Base-by-base conservation (phyloP, 306 rosid species). In the Medicago arabica region DNA sequence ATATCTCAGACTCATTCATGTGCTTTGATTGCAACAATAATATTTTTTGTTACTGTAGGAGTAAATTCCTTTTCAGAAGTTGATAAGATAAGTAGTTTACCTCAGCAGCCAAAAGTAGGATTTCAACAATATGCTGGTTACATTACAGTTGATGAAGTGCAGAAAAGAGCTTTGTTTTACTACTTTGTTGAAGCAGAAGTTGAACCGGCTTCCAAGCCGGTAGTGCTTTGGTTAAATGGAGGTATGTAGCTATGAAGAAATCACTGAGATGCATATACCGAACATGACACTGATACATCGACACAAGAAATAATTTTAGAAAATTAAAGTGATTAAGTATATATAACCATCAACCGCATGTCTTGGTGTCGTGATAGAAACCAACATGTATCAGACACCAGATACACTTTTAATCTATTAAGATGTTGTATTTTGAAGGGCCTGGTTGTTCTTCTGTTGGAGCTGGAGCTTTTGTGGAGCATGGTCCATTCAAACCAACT, bases 401-500 rank as follows among this genome's bases (percentile, higher is more conserved):
- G 4, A 57, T 34, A 19, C 8, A 5, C 0, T 12, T 57, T 57
- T 2, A 10, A 57, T 21, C 2, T 54, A 21, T 23, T 62, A 13
- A 71, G 47, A 59, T 72, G 64, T 34, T 54, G 51, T 28, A 66
- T 81, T 81, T 69, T 72, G 81, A 81, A 91, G 93, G 97, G 76
- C 97, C 97, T 77, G 97, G 90, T 11, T 91, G 97, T 86, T 91
- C 95, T 55, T 91, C 97, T 21, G 46, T 91, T 69, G 97, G 97
- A 34, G 85, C 77, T 61, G 94, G 97, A 77, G 94, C 94, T 70
- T 86, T 91, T 43, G 60, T 69, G 17, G 97, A 91, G 77, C 91
- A 91, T 75, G 93, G 96, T 7, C 96, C 96, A 55, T 91, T 88
- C 53, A 85, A 74, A 72, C 90, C 93, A 8, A 85, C 88, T 75